phyloP scores from a whole-genome alignment of 208 protist genomes.

The Herpetomonas samuelpessoai region DNA sequence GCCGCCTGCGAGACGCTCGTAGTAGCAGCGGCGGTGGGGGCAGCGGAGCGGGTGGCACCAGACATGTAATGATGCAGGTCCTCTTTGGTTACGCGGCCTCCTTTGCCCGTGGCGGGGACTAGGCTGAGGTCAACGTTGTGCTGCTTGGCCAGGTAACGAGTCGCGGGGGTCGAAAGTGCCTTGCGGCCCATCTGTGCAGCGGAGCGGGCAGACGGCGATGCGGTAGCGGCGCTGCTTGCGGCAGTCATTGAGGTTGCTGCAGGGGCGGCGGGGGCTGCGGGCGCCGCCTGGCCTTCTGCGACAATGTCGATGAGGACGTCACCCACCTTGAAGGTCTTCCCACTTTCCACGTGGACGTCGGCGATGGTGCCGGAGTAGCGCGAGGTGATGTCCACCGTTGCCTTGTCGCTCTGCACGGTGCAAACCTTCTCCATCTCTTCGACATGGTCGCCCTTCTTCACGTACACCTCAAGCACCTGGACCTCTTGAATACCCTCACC shows the following conservation, averaged over 20 bases:
- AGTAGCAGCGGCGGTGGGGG: neutral
- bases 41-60: neutral
- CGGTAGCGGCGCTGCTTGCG: neutral
- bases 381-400: conserved; percentile 92
- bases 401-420: conserved; percentile 96
- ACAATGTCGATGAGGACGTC: conserved; percentile 86
- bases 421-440: conserved; percentile 93
- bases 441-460: conserved; percentile 90
- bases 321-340: conserved; percentile 85
- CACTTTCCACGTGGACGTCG: conserved; percentile 79
- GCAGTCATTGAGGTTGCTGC: conserved; percentile 1
- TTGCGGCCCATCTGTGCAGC: conserved; percentile 17
- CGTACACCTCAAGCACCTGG: conserved; percentile 91
- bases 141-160: conserved; percentile 82
- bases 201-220: neutral
- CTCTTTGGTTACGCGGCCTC: conserved; percentile 92
- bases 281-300: conserved; percentile 3
- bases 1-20: neutral
- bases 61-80: conserved; percentile 60
- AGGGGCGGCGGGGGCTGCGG: neutral
- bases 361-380: conserved; percentile 86
- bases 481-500: conserved; percentile 96
- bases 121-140: conserved; percentile 72
- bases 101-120: conserved; percentile 62
- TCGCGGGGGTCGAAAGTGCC: conserved; percentile 90